A percentile compares a stretch with the other conserved stretches of the same genome.
These are phyloP conservation scores for Hyaloperonospora arabidopsidis DNA, from an alignment of 352 stramenopile genomes.

Conservation along the genomic window DNA sequence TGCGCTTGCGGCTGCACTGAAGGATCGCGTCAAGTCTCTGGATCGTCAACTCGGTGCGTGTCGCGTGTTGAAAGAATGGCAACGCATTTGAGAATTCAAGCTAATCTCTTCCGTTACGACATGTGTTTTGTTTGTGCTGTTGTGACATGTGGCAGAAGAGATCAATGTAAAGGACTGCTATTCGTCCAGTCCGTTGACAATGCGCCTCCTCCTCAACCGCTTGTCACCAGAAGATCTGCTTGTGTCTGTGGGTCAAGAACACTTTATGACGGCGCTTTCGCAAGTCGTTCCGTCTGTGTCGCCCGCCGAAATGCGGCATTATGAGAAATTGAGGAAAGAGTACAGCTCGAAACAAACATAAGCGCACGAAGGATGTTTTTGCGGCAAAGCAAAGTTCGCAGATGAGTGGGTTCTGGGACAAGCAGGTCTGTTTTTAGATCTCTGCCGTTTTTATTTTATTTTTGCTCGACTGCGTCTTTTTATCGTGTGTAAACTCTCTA, in stretches of 20 bases:
- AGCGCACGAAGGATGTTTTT: not conserved
- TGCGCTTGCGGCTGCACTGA: constrained; percentile 63
- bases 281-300: constrained; percentile 81
- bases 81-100: constrained; percentile 1
- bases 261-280: constrained; percentile 53
- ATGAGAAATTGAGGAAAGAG: constrained; percentile 81
- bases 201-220: constrained; percentile 56
- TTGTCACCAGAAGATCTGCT: constrained; percentile 52
- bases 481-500: constrained; percentile 7
- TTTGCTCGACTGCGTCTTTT: constrained; percentile 4
- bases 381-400: not conserved
- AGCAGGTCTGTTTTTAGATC: constrained; percentile 6
- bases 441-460: constrained; percentile 6
- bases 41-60: constrained; percentile 55
- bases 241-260: constrained; percentile 42
- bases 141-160: constrained; percentile 27
- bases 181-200: constrained; percentile 62
- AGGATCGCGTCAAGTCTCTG: constrained; percentile 61
- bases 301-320: constrained; percentile 75
- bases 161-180: constrained; percentile 78
- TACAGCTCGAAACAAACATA: constrained; percentile 64
- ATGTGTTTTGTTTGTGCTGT: constrained; percentile 9
- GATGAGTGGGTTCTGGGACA: constrained; percentile 2
- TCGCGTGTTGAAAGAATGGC: constrained; percentile 10
- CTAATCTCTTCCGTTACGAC: constrained; percentile 4